phyloP scores from a whole-genome alignment of 495 filamentous ascomycete species.

The Neohortaea acidophila region DNA sequence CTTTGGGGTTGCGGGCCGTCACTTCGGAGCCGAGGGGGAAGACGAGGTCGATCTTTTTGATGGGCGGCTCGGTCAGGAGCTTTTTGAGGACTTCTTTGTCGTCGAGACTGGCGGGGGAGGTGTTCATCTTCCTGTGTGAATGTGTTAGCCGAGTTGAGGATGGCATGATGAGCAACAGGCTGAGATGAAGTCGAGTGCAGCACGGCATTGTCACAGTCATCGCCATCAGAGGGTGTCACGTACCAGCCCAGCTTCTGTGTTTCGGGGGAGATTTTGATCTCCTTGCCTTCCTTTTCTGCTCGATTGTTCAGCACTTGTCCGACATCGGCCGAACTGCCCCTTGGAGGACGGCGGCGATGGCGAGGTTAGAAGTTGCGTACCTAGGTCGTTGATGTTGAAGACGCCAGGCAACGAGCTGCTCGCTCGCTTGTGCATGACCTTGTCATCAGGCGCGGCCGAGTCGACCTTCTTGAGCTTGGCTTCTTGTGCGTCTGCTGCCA shows the following conservation, averaged over 20 bases:
- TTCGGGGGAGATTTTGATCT: conserved; percentile 66
- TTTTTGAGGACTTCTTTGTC: conserved; percentile 73
- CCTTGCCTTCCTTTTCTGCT: conserved; percentile 58
- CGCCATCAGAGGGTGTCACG: conserved; percentile 27
- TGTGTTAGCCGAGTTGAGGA: conserved; percentile 13
- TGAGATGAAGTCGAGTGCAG: conserved; percentile 1
- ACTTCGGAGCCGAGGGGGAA: conserved; percentile 79
- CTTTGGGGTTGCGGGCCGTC: conserved; percentile 75
- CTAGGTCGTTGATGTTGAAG: conserved; percentile 71
- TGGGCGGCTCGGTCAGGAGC: conserved; percentile 57
- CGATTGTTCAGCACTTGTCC: conserved; percentile 13
- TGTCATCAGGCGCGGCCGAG: conserved; percentile 65
- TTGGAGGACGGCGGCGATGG: neutral
- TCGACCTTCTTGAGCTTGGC: conserved; percentile 62
- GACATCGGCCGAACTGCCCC: neutral
- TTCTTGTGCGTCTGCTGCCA: conserved; percentile 20
- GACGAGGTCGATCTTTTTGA: conserved; percentile 86
- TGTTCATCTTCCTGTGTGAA: conserved; percentile 62
- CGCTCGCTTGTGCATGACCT: conserved; percentile 40
- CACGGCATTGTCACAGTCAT: too few species aligned
- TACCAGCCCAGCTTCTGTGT: conserved; percentile 86
- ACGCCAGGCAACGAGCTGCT: conserved; percentile 55
- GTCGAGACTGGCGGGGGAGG: conserved; percentile 55
- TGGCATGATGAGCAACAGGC: neutral
- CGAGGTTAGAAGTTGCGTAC: conserved; percentile 34